Percentiles rank a stretch among this genome's conserved stretches.
Conservation (phyloP, 108 stramenopile species). For the Nannochloropsis gaditana region DNA sequence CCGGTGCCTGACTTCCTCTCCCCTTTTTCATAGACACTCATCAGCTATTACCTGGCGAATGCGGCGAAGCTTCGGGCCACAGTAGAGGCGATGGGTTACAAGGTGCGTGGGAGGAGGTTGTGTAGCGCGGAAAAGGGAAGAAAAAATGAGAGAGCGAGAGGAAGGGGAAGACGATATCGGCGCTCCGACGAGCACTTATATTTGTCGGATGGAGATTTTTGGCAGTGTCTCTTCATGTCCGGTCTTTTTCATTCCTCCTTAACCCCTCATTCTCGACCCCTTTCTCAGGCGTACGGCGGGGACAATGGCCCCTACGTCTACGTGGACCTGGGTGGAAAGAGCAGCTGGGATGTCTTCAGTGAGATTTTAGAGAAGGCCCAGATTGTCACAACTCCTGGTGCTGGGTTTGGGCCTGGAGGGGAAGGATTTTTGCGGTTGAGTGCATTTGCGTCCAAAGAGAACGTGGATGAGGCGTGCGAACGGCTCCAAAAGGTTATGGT, state of each 20-base stretch:
- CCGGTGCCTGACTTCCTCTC: neutral
- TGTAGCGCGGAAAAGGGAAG: neutral
- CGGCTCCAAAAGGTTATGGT: slow-evolving; percentile 71
- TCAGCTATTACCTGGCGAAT: slow-evolving; percentile 95
- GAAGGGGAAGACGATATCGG: neutral
- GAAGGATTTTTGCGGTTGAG: slow-evolving; percentile 88
- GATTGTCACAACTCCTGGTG: slow-evolving; percentile 94
- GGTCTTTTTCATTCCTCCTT: neutral
- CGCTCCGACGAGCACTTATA: neutral
- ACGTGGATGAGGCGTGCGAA: slow-evolving; percentile 74
- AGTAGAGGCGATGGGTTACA: slow-evolving; percentile 40
- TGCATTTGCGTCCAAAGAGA: slow-evolving; percentile 84
- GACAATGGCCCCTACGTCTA: slow-evolving; percentile 90
- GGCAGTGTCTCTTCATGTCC: slow-evolving; percentile 54
- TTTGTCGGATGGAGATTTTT: slow-evolving; percentile 61
- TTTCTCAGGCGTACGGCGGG: slow-evolving; percentile 71
- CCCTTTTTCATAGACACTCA: slow-evolving; percentile 58
- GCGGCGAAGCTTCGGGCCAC: slow-evolving; percentile 71
- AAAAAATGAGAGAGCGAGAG: neutral
- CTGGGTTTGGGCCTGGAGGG: slow-evolving; percentile 94
- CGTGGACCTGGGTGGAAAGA: slow-evolving; percentile 70
- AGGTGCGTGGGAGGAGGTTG: neutral
- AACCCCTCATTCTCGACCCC: neutral
- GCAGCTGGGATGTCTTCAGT: slow-evolving; percentile 82
- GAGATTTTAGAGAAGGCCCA: slow-evolving; percentile 83